Conservation (phyloP, 371 early-diverging fungal genomes). For the Choanephora cucurbitarum region DNA sequence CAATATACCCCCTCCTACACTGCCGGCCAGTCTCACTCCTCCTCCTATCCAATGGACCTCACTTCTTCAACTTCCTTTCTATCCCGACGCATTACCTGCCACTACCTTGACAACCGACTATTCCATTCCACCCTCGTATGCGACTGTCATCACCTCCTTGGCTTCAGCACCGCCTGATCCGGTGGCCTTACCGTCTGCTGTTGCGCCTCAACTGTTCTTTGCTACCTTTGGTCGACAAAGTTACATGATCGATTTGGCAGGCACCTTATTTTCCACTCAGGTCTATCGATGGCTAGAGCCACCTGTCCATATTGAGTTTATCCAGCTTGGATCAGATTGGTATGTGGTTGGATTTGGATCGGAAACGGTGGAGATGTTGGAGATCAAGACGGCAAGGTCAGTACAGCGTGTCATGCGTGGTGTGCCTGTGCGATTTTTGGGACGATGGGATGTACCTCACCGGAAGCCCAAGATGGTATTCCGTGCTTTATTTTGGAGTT, state of each 20-base stretch:
- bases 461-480: constrained; percentile 12
- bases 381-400: constrained; percentile 28
- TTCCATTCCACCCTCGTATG: constrained; percentile 45
- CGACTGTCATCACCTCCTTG: constrained; percentile 35
- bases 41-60: constrained; percentile 47
- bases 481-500: constrained; percentile 23
- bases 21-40: constrained; percentile 22
- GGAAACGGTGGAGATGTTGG: constrained; percentile 36
- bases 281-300: constrained; percentile 41
- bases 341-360: constrained; percentile 42
- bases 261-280: constrained; percentile 41
- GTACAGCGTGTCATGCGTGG: constrained; percentile 42
- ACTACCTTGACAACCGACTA: constrained; percentile 40
- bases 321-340: constrained; percentile 30
- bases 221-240: constrained; percentile 46
- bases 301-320: constrained; percentile 44
- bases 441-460: constrained; percentile 24
- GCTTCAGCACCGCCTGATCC: constrained; percentile 35
- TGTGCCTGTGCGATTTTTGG: constrained; percentile 38
- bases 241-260: constrained; percentile 43
- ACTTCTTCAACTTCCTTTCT: constrained; percentile 47
- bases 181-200: constrained; percentile 40
- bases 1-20: constrained; percentile 9
- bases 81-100: constrained; percentile 40
- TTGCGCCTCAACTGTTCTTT: constrained; percentile 47